Evolutionary conservation across 768 basidiomycete species (phyloP).

Genomic region (Russula dissimulans): DNA sequence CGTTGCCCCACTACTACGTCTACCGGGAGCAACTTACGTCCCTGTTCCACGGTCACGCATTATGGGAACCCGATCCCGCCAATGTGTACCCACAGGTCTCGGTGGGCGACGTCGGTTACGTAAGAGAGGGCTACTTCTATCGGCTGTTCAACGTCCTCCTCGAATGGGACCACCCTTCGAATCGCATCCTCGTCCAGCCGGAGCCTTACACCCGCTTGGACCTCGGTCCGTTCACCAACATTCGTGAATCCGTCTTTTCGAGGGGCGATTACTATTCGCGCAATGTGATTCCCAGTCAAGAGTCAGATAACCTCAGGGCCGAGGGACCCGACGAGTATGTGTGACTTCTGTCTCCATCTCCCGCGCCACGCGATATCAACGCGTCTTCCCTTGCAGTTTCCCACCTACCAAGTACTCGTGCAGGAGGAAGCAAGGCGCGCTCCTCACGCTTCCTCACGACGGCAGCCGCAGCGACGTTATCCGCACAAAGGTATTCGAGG

Average conservation of each 20-base stretch:
- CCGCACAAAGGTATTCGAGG: conserved; percentile 1
- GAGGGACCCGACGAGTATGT: not conserved
- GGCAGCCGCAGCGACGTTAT: not conserved
- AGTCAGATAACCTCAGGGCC: not conserved
- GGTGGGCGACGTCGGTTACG: conserved; percentile 20
- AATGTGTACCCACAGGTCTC: conserved; percentile 16
- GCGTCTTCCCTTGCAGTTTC: not conserved
- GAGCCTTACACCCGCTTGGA: not conserved
- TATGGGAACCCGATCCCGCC: conserved; percentile 20
- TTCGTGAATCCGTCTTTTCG: not conserved
- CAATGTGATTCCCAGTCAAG: not conserved
- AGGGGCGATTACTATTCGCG: not conserved
- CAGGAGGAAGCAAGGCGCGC: not conserved
- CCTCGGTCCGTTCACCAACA: not conserved
- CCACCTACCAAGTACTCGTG: not conserved
- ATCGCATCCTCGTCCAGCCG: not conserved
- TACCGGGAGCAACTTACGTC: conserved; percentile 18
- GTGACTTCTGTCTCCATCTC: not conserved
- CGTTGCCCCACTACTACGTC: conserved; percentile 8
- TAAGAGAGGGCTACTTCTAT: conserved; percentile 16
- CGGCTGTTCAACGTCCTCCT: conserved; percentile 17
- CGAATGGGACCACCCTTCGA: conserved; percentile 2
- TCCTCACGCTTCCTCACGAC: not conserved
- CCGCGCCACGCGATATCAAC: not conserved
- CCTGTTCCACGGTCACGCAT: conserved; percentile 15